Evolutionary conservation across 176 grass and related monocot species (phyloP).

Genomic region (Hyparrhenia diplandra): DNA sequence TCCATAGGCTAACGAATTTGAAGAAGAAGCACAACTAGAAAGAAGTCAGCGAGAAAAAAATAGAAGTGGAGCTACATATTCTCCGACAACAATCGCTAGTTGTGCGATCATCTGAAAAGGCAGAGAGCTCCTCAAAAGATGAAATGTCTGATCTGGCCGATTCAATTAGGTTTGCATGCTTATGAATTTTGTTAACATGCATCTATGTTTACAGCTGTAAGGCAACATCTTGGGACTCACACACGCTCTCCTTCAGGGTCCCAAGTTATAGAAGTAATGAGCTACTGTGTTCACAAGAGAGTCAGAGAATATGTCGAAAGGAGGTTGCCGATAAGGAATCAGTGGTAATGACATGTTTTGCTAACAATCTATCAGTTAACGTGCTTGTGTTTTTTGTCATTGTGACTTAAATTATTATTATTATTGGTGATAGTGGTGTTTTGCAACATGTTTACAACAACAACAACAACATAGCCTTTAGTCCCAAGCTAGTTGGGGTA

Average conservation of each 20-base stretch:
- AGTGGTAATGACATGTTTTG: constrained; percentile 42
- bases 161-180: constrained; percentile 38
- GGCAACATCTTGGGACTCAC: neutral
- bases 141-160: constrained; percentile 10
- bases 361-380: neutral
- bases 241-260: constrained; percentile 20
- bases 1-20: constrained; percentile 50
- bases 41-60: constrained; percentile 64
- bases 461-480: too few species aligned
- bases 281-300: constrained; percentile 35
- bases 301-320: constrained; percentile 56
- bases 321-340: constrained; percentile 62
- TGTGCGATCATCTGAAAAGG: constrained; percentile 31
- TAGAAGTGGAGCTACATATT: constrained; percentile 69
- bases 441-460: too few species aligned
- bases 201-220: neutral
- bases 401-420: neutral
- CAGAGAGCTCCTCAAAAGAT: constrained; percentile 19
- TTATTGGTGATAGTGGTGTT: neutral
- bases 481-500: too few species aligned
- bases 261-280: constrained; percentile 32
- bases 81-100: constrained; percentile 53
- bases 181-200: neutral
- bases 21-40: constrained; percentile 61
- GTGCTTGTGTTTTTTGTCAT: neutral